Conservation (phyloP, 805 yeast species). For the Candida taoyuanica region DNA sequence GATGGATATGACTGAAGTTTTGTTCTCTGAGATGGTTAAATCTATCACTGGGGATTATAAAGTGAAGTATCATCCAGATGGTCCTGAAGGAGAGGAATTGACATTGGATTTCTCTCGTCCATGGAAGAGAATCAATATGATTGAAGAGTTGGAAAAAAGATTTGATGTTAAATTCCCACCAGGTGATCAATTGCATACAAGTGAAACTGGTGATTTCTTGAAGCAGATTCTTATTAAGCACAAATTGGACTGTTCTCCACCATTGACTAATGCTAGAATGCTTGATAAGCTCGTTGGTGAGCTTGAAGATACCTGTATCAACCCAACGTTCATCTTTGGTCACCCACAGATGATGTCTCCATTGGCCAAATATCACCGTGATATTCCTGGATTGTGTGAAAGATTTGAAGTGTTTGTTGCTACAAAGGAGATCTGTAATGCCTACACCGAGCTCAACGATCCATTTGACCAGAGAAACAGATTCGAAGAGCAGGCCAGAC, state of each 20-base stretch:
- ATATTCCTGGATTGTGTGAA: constrained; percentile 92
- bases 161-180: constrained; percentile 90
- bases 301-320: constrained; percentile 88
- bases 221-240: constrained; percentile 71
- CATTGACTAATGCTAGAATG: constrained; percentile 97
- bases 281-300: constrained; percentile 97
- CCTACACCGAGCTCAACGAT: constrained; percentile 98
- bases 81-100: constrained; percentile 76
- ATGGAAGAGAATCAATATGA: constrained; percentile 98
- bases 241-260: constrained; percentile 84
- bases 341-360: constrained; percentile 99
- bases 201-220: constrained; percentile 87
- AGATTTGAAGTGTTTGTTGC: constrained; percentile 98
- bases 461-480: constrained; percentile 97
- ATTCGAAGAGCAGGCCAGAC: constrained; percentile 98
- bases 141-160: constrained; percentile 86
- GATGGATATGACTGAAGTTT: constrained; percentile 86
- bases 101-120: constrained; percentile 90
- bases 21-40: constrained; percentile 97
- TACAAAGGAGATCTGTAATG: constrained; percentile 96
- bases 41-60: constrained; percentile 86
- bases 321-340: constrained; percentile 97
- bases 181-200: constrained; percentile 91
- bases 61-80: constrained; percentile 88
- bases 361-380: constrained; percentile 92